These are phyloP conservation scores for Helicocarpus griseus DNA, from an alignment of 2,329 filamentous ascomycete species.

Conservation along the genomic window DNA sequence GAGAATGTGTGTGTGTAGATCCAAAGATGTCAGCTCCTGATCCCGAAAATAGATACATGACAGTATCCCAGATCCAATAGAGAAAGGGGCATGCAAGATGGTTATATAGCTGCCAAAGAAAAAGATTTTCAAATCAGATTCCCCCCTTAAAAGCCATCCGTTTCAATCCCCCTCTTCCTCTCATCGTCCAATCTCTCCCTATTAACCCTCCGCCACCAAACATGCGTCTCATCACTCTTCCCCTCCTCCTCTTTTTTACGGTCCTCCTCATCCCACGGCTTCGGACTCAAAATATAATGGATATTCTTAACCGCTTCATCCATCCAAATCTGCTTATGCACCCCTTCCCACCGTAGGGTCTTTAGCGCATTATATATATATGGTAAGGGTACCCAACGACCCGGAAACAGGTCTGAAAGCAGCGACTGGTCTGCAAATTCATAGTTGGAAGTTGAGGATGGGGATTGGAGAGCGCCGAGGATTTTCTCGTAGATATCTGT, in stretches of 20 bases:
- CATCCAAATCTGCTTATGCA: slow-evolving; percentile 51
- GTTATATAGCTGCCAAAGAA: background rate
- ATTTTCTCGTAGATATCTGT: slow-evolving; percentile 44
- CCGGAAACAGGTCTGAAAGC: slow-evolving; percentile 47
- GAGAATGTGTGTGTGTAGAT: too few species aligned
- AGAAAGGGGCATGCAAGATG: background rate
- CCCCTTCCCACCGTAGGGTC: slow-evolving; percentile 46
- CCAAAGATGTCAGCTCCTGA: too few species aligned
- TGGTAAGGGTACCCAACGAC: slow-evolving; percentile 49
- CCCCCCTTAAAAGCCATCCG: slow-evolving; percentile 40
- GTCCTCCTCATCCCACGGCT: slow-evolving; percentile 50
- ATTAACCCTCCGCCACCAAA: slow-evolving; percentile 50
- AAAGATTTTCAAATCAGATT: background rate
- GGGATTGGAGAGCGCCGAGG: slow-evolving; percentile 35
- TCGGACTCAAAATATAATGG: slow-evolving; percentile 53
- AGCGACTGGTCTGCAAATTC: slow-evolving; percentile 53
- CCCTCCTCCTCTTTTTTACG: slow-evolving; percentile 16
- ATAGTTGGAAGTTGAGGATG: slow-evolving; percentile 39
- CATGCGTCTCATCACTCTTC: slow-evolving; percentile 40
- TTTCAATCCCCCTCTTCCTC: slow-evolving; percentile 33
- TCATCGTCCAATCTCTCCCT: slow-evolving; percentile 41
- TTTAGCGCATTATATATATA: slow-evolving; percentile 55
- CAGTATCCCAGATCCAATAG: background rate
- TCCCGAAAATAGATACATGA: too few species aligned
- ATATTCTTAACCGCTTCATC: slow-evolving; percentile 53